Conservation (phyloP, 2,329 filamentous ascomycete species). For the Pseudogymnoascus sp. region DNA sequence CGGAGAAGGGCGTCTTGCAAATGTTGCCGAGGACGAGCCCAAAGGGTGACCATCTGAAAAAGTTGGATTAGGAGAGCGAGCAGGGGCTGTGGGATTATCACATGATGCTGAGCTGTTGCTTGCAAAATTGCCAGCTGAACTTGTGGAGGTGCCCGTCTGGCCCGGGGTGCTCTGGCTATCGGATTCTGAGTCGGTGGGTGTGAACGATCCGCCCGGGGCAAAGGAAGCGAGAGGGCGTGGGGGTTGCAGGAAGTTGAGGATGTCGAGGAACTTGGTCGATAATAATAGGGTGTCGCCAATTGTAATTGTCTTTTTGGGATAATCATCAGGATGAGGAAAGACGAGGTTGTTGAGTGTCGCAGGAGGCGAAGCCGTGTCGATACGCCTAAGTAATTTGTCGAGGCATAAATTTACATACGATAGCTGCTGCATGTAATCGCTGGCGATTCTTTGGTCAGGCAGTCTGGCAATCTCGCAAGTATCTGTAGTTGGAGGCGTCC, state of each 20-base stretch:
- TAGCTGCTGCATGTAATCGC: conserved; percentile 7
- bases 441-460: background rate
- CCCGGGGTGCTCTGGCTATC: background rate
- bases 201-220: background rate
- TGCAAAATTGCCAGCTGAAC: background rate
- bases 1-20: background rate
- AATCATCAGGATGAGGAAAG: conserved; percentile 3
- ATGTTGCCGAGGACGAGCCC: background rate
- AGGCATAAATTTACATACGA: conserved; percentile 2
- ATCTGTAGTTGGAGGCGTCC: background rate
- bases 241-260: background rate
- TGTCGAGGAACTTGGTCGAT: background rate
- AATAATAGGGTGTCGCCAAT: background rate
- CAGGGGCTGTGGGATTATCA: background rate
- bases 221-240: background rate
- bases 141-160: background rate
- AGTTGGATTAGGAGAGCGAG: background rate
- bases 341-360: background rate
- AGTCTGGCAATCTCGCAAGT: background rate
- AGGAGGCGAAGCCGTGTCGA: background rate
- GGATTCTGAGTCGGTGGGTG: background rate
- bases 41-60: background rate
- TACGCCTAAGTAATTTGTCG: background rate
- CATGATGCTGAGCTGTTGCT: background rate
- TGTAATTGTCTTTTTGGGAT: conserved; percentile 5